phyloP scores from a whole-genome alignment of 2,329 filamentous ascomycete genomes.

The Paecilomyces niveus region DNA sequence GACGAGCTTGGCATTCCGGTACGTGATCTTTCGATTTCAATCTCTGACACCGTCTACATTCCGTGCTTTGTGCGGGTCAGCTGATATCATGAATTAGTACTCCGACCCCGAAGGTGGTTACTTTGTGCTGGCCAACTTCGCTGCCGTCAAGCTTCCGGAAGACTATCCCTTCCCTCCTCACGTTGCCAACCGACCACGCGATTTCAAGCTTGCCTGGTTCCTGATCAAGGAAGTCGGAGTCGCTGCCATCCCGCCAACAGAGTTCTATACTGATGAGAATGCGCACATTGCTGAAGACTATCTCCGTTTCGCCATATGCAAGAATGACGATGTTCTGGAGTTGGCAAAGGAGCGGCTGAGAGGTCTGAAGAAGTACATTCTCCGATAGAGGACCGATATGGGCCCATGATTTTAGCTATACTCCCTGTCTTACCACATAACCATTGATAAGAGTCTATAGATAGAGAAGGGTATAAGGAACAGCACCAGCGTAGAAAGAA shows the following conservation, averaged over 20 bases:
- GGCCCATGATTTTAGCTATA: neutral
- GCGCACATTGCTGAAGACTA: constrained; percentile 85
- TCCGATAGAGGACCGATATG: constrained; percentile 10
- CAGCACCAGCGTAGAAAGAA: neutral
- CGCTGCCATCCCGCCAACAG: constrained; percentile 89
- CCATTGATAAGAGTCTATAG: neutral
- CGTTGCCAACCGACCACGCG: constrained; percentile 75
- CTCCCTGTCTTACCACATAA: neutral
- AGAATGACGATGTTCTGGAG: constrained; percentile 79
- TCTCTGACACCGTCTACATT: neutral
- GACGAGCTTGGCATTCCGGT: constrained; percentile 63
- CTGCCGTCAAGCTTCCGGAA: constrained; percentile 73
- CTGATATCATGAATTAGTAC: constrained; percentile 42
- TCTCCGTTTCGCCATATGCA: constrained; percentile 92
- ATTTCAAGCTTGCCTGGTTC: constrained; percentile 96
- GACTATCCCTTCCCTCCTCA: constrained; percentile 86
- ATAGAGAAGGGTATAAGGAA: neutral
- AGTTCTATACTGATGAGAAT: constrained; percentile 88
- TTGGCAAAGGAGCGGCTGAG: constrained; percentile 68
- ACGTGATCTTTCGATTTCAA: constrained; percentile 10
- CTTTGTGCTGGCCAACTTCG: constrained; percentile 92
- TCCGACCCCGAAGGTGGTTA: constrained; percentile 94
- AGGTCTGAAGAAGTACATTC: constrained; percentile 65
- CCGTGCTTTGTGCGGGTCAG: neutral
- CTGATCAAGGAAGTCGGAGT: constrained; percentile 94